These are phyloP conservation scores for Cenococcum geophilum DNA, from an alignment of 495 filamentous ascomycete genomes.

Conservation along the genomic window DNA sequence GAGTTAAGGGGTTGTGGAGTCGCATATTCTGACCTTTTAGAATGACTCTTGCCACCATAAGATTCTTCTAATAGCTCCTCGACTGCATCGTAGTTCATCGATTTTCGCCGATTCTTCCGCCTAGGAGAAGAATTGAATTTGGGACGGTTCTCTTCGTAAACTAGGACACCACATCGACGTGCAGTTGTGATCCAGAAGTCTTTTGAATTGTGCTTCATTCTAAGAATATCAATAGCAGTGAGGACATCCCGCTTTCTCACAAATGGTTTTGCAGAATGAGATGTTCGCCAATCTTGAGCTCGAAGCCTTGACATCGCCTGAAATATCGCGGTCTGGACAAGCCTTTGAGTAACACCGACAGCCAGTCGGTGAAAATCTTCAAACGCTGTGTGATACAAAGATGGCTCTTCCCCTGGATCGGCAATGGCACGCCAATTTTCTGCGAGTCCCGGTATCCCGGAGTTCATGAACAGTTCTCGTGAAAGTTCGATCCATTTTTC, in stretches of 20 bases:
- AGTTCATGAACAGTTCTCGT: conserved; percentile 27
- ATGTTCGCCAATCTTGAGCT: conserved; percentile 16
- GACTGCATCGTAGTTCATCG: conserved; percentile 50
- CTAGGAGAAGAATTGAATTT: too few species aligned
- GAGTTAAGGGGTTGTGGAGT: background rate
- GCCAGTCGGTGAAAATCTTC: conserved; percentile 27
- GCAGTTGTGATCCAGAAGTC: conserved; percentile 57
- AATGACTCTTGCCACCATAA: background rate
- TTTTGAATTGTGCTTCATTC: conserved; percentile 41
- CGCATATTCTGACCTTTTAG: background rate
- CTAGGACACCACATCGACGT: conserved; percentile 52
- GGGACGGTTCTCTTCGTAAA: conserved; percentile 40
- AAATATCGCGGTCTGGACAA: conserved; percentile 23
- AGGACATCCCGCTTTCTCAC: conserved; percentile 58
- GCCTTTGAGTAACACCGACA: conserved; percentile 21
- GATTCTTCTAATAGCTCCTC: conserved; percentile 43
- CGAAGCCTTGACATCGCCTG: conserved; percentile 27
- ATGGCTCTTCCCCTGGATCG: conserved; percentile 15
- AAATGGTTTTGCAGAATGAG: conserved; percentile 19
- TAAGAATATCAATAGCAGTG: conserved; percentile 55
- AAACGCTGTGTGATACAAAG: conserved; percentile 28
- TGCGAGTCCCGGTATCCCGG: background rate
- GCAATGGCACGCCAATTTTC: conserved; percentile 10
- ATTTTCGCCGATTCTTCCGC: conserved; percentile 31
- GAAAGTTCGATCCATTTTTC: conserved; percentile 1